Evolutionary conservation across 2,329 filamentous ascomycete species (phyloP).

Genomic region (Monilinia aucupariae): DNA sequence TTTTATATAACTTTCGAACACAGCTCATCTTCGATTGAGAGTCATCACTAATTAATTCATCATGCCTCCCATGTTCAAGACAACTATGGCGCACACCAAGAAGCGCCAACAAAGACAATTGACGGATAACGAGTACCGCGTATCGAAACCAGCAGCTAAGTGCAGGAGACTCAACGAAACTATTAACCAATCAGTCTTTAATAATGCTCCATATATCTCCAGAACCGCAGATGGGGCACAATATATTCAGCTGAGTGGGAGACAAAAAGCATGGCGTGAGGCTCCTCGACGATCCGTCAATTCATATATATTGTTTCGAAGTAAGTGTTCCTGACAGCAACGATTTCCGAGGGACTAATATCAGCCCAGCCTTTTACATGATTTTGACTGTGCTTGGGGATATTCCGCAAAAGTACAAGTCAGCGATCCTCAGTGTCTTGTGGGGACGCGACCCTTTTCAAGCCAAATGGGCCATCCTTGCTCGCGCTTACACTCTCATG

Average conservation of each 20-base stretch:
- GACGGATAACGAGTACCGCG: not conserved
- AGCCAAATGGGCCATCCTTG: conserved; percentile 27
- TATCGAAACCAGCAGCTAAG: not conserved
- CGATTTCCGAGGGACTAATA: not conserved
- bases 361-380: conserved; percentile 17
- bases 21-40: not conserved
- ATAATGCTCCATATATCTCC: not conserved
- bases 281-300: conserved; percentile 17
- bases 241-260: not conserved
- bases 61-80: not conserved
- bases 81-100: not conserved
- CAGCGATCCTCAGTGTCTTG: conserved; percentile 21
- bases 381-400: not conserved
- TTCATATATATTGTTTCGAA: conserved; percentile 24
- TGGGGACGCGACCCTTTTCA: conserved; percentile 27
- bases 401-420: conserved; percentile 27
- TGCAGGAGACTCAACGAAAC: not conserved
- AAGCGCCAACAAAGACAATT: not conserved
- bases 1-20: not conserved
- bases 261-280: not conserved
- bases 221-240: not conserved
- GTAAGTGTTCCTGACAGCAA: conserved; percentile 8
- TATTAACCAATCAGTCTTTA: not conserved
- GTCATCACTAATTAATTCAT: not conserved
- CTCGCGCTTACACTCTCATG: conserved; percentile 26